These are phyloP conservation scores for Vinca major DNA, from an alignment of 305 asterid species.

Conservation along the genomic window DNA sequence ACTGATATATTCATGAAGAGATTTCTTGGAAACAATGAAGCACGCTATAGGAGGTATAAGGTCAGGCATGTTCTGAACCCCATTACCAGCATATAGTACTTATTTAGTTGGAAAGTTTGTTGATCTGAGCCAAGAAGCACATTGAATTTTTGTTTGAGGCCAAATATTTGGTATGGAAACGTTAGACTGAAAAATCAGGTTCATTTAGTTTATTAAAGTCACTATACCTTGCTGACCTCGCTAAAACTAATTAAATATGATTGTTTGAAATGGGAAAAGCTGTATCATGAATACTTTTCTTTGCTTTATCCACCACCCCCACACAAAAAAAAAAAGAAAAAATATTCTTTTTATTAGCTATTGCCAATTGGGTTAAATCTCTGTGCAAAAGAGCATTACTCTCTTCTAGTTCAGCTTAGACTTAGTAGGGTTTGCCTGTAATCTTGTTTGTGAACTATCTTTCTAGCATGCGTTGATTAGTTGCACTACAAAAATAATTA, in stretches of 20 bases:
- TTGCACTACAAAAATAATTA: not conserved
- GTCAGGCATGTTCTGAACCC: slow-evolving; percentile 20
- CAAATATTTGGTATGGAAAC: not conserved
- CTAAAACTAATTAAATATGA: not conserved
- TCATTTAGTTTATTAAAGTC: not conserved
- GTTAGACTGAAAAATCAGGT: not conserved
- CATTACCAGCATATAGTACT: not conserved
- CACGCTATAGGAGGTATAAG: slow-evolving; percentile 94
- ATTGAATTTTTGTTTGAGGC: slow-evolving; percentile 2
- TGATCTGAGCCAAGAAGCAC: not conserved
- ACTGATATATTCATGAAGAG: slow-evolving; percentile 79
- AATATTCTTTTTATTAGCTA: not conserved
- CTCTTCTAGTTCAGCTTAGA: not conserved
- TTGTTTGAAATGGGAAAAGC: not conserved
- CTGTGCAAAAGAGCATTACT: not conserved
- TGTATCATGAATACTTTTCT: not conserved
- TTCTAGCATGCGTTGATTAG: not conserved
- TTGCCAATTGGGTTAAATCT: not conserved
- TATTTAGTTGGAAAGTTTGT: not conserved
- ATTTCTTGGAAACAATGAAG: slow-evolving; percentile 94
- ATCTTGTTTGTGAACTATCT: not conserved
- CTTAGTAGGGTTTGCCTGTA: not conserved
- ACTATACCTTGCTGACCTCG: not conserved
- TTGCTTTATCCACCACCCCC: too few species aligned
- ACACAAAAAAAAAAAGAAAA: too few species aligned